Conservation (phyloP, 164 flowering plant genomes). For the Aristolochia contorta region DNA sequence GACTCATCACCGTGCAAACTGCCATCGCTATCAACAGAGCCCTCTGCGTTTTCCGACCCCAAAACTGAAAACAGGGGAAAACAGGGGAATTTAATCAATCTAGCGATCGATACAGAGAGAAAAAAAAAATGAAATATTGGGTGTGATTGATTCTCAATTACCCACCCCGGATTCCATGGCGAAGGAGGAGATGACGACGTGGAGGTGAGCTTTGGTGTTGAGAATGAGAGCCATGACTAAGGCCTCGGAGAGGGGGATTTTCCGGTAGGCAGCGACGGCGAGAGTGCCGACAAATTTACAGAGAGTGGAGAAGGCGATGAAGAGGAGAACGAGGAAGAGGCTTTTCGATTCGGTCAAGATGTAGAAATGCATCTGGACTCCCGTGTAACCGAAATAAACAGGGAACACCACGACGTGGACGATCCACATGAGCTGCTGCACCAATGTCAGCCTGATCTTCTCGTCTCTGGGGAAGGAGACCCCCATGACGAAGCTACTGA, state of each 20-base stretch:
- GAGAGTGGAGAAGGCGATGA: constrained; percentile 32
- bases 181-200: constrained; percentile 27
- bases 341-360: neutral
- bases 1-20: no score
- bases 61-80: neutral
- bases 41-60: no score
- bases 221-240: constrained; percentile 37
- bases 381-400: constrained; percentile 54
- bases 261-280: constrained; percentile 31
- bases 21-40: no score
- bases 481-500: constrained; percentile 40
- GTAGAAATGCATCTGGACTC: constrained; percentile 34
- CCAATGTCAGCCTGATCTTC: constrained; percentile 43
- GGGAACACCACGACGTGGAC: constrained; percentile 52
- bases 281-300: constrained; percentile 51
- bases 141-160: no score
- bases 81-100: neutral
- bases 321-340: constrained; percentile 3
- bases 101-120: no score
- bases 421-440: constrained; percentile 28
- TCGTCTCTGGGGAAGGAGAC: constrained; percentile 56
- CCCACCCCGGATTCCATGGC: constrained; percentile 19
- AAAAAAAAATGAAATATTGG: no score
- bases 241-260: constrained; percentile 36
- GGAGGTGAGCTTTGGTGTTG: constrained; percentile 54